These are phyloP conservation scores for Panicum miliaceum DNA, from an alignment of 176 grass and related monocot species.

Conservation along the genomic window DNA sequence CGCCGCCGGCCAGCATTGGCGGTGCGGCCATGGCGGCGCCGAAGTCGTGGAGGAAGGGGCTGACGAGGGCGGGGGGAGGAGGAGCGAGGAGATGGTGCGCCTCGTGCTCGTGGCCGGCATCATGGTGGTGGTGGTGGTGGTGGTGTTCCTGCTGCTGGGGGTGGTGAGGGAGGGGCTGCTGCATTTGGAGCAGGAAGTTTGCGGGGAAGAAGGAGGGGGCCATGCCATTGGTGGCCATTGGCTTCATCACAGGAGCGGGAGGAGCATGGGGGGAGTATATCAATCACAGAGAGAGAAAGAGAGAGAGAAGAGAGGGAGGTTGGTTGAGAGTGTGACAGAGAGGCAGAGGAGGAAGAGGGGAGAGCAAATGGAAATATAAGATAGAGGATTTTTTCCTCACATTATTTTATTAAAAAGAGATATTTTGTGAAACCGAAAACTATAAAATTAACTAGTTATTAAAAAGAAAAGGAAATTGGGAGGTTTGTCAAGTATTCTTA, in stretches of 20 bases:
- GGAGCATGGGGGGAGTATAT: conserved; percentile 43
- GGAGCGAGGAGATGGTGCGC: conserved; percentile 31
- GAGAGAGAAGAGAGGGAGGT: neutral
- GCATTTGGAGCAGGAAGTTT: conserved; percentile 87
- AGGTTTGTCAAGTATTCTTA: neutral
- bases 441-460: neutral
- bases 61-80: conserved; percentile 22
- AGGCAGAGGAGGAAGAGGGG: conserved; percentile 1
- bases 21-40: conserved; percentile 32
- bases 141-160: conserved; percentile 4
- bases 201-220: conserved; percentile 73
- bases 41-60: conserved; percentile 52
- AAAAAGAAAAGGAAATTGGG: neutral
- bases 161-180: conserved; percentile 51
- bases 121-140: neutral
- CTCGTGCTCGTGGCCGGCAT: neutral
- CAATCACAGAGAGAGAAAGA: neutral
- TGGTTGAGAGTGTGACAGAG: conserved; percentile 33
- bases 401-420: neutral
- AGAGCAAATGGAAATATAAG: conserved; percentile 31
- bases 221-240: conserved; percentile 80
- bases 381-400: neutral
- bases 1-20: conserved; percentile 1
- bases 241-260: conserved; percentile 39
- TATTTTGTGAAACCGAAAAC: neutral